Conservation (phyloP, 345 rosid species). For the Citrus sinensis region DNA sequence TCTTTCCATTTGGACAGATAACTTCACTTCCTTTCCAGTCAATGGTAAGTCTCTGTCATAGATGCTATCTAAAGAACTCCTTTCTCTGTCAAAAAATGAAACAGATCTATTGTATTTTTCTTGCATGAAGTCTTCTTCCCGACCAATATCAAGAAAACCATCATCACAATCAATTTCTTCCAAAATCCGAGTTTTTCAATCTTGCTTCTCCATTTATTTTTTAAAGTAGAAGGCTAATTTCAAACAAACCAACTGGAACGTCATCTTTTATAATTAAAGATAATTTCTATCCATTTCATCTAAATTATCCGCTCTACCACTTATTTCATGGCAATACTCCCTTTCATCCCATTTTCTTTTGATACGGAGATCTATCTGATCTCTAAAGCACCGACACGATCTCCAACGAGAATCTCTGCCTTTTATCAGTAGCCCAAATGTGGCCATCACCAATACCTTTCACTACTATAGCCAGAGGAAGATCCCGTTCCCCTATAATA, state of each 20-base stretch:
- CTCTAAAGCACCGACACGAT: constrained; percentile 23
- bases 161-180: constrained; percentile 26
- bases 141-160: constrained; percentile 20
- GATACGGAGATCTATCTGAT: constrained; percentile 23
- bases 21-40: constrained; percentile 28
- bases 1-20: constrained; percentile 32
- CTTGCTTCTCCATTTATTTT: constrained; percentile 27
- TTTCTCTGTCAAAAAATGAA: constrained; percentile 27
- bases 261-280: constrained; percentile 10
- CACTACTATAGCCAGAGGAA: constrained; percentile 24
- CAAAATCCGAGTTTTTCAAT: constrained; percentile 19
- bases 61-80: constrained; percentile 24
- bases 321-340: constrained; percentile 27
- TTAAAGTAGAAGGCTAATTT: constrained; percentile 20
- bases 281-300: constrained; percentile 25
- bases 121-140: constrained; percentile 25
- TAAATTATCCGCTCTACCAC: constrained; percentile 16
- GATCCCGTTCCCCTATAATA: constrained; percentile 15
- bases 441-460: too few species aligned
- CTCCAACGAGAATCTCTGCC: constrained; percentile 10
- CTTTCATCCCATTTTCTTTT: constrained; percentile 25
- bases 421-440: constrained; percentile 18
- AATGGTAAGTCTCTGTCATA: constrained; percentile 24
- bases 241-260: constrained; percentile 22
- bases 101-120: constrained; percentile 17